Evolutionary conservation across 768 basidiomycete species (phyloP).

Genomic region (Lactifluus pinguis): DNA sequence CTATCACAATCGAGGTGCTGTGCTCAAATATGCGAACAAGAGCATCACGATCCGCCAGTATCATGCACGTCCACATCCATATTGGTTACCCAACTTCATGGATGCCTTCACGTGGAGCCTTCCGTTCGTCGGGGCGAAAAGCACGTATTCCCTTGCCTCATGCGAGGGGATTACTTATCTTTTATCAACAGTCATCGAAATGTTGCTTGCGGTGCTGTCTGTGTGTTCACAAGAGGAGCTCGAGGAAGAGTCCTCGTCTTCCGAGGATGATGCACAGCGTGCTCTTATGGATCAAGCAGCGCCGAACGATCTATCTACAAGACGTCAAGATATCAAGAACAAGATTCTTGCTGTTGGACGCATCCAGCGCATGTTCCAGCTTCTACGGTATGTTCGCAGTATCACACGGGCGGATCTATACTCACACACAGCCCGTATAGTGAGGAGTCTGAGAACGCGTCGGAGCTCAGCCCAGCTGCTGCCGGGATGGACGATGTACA

Average conservation of each 20-base stretch:
- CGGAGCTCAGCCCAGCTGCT: constrained; percentile 44
- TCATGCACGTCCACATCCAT: constrained; percentile 50
- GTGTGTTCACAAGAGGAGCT: constrained; percentile 96
- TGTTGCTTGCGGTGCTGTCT: constrained; percentile 94
- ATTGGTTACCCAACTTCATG: constrained; percentile 99
- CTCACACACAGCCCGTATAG: constrained; percentile 28
- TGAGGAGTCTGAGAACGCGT: constrained; percentile 71
- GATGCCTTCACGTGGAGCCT: constrained; percentile 99
- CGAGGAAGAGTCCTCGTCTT: constrained; percentile 47
- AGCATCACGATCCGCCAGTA: constrained; percentile 80
- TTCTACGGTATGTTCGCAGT: constrained; percentile 57
- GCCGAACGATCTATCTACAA: constrained; percentile 37
- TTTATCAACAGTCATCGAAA: constrained; percentile 71
- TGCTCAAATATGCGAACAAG: constrained; percentile 95
- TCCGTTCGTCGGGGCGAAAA: constrained; percentile 97
- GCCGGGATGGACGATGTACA: constrained; percentile 25
- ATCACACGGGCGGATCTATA: neutral
- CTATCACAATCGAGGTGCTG: constrained; percentile 93
- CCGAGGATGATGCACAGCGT: constrained; percentile 37
- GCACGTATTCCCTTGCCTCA: constrained; percentile 36
- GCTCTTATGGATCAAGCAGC: constrained; percentile 13
- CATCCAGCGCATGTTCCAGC: constrained; percentile 85
- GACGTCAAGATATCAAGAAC: constrained; percentile 77
- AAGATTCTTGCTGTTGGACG: constrained; percentile 90
- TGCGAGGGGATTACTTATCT: neutral